Base-by-base conservation (phyloP, 2,329 filamentous ascomycete genomes). In the Scedosporium dehoogii region DNA sequence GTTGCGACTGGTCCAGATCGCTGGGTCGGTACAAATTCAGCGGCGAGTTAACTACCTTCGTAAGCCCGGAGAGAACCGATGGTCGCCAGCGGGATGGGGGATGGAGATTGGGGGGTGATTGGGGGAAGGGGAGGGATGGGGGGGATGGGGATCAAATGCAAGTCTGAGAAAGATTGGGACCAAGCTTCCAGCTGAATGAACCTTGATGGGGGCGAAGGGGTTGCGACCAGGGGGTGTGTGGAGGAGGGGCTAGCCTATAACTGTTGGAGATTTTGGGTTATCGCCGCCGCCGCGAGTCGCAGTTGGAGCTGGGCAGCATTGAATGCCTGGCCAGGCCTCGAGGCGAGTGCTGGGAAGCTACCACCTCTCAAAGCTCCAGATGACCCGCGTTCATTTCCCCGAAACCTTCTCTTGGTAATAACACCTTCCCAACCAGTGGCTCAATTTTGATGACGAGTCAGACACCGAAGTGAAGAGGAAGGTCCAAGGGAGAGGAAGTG, bases 11-110 rank as follows among this genome's bases (percentile, higher is more conserved):
- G 48, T 53, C 33, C 62, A 60, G 57, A 61, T 62, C 48, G 60
- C 60, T 57, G 60, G 63, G 61, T 58, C 58, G 63, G 61, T 59
- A 59, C 62, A 61, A 59, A 42, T 55, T 41, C 16, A 25, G 29
- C n/a, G 25, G n/a, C n/a, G 48, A 16, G 23, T 23, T n/a, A n/a
- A n/a, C n/a, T n/a, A n/a, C n/a, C 6, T 5, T 27, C 5, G 25
- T 53, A 21, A 25, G 21, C 21, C 48, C 48, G 21, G 48, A 53
- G 48, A 53, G n/a, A 21, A 21, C 48, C 48, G 48, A 53, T 21
- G 21, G 48, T 21, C 48, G 21, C 48, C n/a, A 53, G 23, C 16
- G 3, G 48, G 48, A 29, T 29, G 27, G 27, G 27, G 27, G 27
- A 29, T 29, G 27, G 27, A 29, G 27, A 29, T 29, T 29, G 27